Evolutionary conservation across 305 asterid genomes (phyloP).

Genomic region (Solanum chacoense): DNA sequence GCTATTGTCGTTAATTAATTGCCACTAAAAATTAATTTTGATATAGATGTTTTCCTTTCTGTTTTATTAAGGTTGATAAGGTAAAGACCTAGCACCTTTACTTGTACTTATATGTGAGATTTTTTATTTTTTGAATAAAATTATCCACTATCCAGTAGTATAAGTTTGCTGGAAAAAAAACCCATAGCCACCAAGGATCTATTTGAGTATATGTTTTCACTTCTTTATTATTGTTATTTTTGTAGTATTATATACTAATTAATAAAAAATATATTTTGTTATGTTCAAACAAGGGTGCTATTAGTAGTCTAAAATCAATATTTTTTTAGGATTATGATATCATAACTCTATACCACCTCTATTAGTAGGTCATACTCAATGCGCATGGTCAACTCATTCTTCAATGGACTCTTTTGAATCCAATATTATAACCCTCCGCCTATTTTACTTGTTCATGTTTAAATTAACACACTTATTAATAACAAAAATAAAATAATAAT

Average conservation of each 20-base stretch:
- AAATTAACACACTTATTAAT: not conserved
- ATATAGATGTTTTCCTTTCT: not conserved
- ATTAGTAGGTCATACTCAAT: not conserved
- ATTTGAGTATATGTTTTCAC: not conserved
- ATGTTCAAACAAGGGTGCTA: not conserved
- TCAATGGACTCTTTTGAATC: not conserved
- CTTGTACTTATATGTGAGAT: too few species aligned
- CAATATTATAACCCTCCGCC: not conserved
- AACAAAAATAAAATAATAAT: not conserved
- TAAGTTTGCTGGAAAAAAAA: not conserved
- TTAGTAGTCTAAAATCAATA: not conserved
- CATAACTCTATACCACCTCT: not conserved
- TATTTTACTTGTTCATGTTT: not conserved
- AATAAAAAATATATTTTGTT: not conserved
- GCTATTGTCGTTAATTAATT: too few species aligned
- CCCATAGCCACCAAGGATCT: not conserved
- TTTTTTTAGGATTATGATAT: not conserved
- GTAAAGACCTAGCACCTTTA: not conserved
- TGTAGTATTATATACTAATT: not conserved
- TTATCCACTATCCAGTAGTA: not conserved
- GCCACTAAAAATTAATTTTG: too few species aligned
- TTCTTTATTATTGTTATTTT: not conserved
- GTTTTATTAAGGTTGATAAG: not conserved
- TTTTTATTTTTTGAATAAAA: too few species aligned
- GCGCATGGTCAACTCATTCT: slow-evolving; percentile 5